Base-by-base conservation (phyloP, 2,329 filamentous ascomycete genomes). In the Aspergillus sp. region DNA sequence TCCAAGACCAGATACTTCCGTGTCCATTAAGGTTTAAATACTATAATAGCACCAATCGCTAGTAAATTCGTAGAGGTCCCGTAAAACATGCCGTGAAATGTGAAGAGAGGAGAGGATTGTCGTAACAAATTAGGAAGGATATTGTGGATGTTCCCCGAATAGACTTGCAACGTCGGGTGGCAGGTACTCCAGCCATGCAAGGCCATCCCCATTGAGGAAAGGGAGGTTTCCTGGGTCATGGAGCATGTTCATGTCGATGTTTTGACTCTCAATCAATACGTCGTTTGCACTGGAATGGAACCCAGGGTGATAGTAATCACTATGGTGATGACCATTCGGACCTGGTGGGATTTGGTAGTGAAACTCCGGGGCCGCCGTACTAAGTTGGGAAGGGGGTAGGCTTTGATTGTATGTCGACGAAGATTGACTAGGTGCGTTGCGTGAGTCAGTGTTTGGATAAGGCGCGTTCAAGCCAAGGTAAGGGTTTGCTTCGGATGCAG, bases 111-210 rank as follows among this genome's bases (percentile, higher is more conserved):
- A 12, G 10, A 30, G 25, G 25, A 30, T 12, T 30, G n/a, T 17
- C 37, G 37, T 20, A 7, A 39, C 37, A 19, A 19, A 39, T 20
- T 20, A 19, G 12, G 37, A 50, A 10, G 58, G 49, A 27, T 60
- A 68, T 41, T 54, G 61, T 45, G 66, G 63, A 41, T 64, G 57
- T 9, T 73, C 70, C 3, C 66, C 69, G 52, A 74, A 82, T 46
- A 81, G 76, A 27, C 74, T 76, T 35, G 86, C 59, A 50, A 86
- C 76, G 59, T 87, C 83, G 20, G 77, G 78, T 0, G 85, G 84
- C 5, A 89, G 70, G 50, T 86, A 87, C 57, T 88, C 86, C 9
- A 90, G 71, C 84, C 86, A 90, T 0, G 83, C 81, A 67, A 88
- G 79, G 39, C 88, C 84, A 13, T 82, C 78, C 1, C 81, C 83